Base-by-base conservation (phyloP, 768 basidiomycete genomes). In the Boletus eberwhitei region DNA sequence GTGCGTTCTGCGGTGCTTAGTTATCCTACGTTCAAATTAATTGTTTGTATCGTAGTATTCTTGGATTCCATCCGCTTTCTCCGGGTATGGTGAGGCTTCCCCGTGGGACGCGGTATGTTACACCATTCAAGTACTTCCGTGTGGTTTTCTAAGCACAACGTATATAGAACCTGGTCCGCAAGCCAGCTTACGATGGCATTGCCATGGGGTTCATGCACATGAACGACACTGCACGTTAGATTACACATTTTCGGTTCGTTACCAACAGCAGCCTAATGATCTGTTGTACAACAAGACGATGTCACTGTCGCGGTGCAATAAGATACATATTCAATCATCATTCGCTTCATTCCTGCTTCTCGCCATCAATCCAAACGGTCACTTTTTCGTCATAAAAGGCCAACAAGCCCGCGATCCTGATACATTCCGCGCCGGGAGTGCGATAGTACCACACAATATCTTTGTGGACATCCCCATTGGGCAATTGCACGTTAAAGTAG, bases 361-460 rank as follows among this genome's bases (percentile, higher is more conserved):
- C 74, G 17, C 77, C 84, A 59, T 87, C 84, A 16, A 87, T 64
- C 72, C 76, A 87, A 13, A 87, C 77, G 50, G 86, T 83, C 26
- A 87, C 79, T 56, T 82, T 85, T 59, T 88, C 85, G 50, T 87
- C 84, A 57, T 83, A 84, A 64, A 85, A 86, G 0, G 83, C 79
- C 8, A 82, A 68, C 53, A 76, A 76, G 17, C 83, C 83, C 47
- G 67, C 72, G 43, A 86, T 77, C 21, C 68, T 73, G 4, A 75
- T 70, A 38, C 79, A 79, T 56, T 86, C 85, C 0, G 71, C 69
- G 14, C 70, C 76, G 0, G 85, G 78, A 37, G 75, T 74, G 26
- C 75, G 78, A 66, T 87, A 87, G 75, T 78, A 86, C 86, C 86
- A 87, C 16, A 83, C 79, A 5, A 85, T 66, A 50, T 84, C 75